A percentile compares a stretch with the other conserved stretches of the same genome.
Conservation (phyloP, 2,329 filamentous ascomycete species). For the Thelonectria discophora region DNA sequence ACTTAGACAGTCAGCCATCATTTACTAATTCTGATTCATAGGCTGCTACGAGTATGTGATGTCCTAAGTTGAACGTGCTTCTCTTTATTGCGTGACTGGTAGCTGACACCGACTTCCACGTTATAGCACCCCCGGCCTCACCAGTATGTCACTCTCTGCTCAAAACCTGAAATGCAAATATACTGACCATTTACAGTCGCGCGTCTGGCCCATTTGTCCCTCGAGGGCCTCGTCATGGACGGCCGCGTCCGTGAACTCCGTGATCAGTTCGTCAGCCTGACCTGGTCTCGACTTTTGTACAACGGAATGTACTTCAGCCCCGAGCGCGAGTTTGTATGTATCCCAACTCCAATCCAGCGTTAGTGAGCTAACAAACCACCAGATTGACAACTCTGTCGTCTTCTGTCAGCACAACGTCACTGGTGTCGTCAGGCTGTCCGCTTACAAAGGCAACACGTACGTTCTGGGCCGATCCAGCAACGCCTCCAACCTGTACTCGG, state of each 20-base stretch:
- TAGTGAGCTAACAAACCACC: background rate
- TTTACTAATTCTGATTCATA: too few relatives aligned
- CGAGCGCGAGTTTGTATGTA: conserved; percentile 53
- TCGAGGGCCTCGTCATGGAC: conserved; percentile 66
- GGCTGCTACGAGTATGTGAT: conserved; percentile 48
- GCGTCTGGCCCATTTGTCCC: conserved; percentile 18
- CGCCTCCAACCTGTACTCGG: conserved; percentile 57
- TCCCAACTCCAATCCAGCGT: background rate
- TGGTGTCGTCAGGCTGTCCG: conserved; percentile 49
- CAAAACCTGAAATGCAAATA: too few relatives aligned
- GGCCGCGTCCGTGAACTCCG: conserved; percentile 61
- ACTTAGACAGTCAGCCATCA: too few relatives aligned
- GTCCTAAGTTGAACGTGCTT: too few relatives aligned
- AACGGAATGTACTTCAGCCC: conserved; percentile 66
- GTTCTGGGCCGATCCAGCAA: conserved; percentile 52
- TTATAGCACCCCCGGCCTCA: too few relatives aligned
- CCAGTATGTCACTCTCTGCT: too few relatives aligned
- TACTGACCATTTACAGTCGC: too few relatives aligned
- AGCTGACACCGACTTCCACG: too few relatives aligned
- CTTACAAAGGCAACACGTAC: conserved; percentile 49
- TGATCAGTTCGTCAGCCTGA: conserved; percentile 54
- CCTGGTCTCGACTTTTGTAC: conserved; percentile 56
- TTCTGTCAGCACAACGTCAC: conserved; percentile 60
- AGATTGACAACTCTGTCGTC: conserved; percentile 65
- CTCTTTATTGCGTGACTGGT: too few relatives aligned